Evolutionary conservation across 257 asterid species (phyloP), one percentile per base, ranked within the genome.

Genomic region (Oldenlandia corymbosa): DNA sequence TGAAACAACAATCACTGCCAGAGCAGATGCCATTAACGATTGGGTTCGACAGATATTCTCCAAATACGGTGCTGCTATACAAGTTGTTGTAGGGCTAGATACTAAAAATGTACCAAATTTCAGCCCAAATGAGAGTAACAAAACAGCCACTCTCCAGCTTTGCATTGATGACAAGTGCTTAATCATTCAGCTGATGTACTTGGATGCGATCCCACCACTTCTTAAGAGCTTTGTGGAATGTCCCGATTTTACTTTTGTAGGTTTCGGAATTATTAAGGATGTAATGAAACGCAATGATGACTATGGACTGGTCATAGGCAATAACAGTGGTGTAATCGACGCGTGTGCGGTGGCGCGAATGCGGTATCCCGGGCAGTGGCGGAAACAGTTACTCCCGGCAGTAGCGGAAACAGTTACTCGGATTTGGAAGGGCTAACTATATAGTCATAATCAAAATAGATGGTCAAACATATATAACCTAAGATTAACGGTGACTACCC

Each of bases 241-340:
- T 53, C 26, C 64, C 2, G 54, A 60, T 26, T 57, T 62, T 2
- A 75, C 67, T 4, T 65, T 68, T 24, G 79, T 70, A 5, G 76
- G 79, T 10, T 73, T 69, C 27, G 76, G 66, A 31, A 70, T 70
- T 36, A 62, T 17, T 0, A 71, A 60, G 6, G 76, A 75, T 55
- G 65, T 47, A 11, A 7, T 55, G 21, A 70, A 70, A 60, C 70
- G 70, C 13, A 39, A 16, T 3, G 17, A 12, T n/a, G 79, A 74
- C 43, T 69, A 69, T 23, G 65, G 72, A 10, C 55, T 74, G 26
- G 6, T 2, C n/a, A n/a, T n/a, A n/a, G n/a, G n/a, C n/a, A n/a
- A n/a, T n/a, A n/a, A n/a, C n/a, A n/a, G n/a, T n/a, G n/a, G n/a
- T n/a, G n/a, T n/a, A n/a, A n/a, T n/a, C n/a, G n/a, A n/a, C n/a